phyloP scores from a whole-genome alignment of 768 basidiomycete genomes.

The Termitomyces sp. region DNA sequence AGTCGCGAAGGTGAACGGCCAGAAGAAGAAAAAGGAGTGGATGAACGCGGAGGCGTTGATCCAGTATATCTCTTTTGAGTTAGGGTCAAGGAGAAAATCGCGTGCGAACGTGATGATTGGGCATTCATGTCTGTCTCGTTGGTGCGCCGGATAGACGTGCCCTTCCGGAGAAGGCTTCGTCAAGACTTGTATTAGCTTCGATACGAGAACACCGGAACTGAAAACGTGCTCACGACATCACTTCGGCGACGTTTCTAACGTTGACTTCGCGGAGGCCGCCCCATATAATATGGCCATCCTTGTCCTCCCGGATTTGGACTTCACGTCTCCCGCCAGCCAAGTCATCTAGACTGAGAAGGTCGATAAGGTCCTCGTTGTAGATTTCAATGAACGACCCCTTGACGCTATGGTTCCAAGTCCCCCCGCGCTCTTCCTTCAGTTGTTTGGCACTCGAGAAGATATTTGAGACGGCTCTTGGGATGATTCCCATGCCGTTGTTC shows the following conservation, averaged over 20 bases:
- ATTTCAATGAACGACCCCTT: constrained; percentile 96
- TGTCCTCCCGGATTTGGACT: constrained; percentile 96
- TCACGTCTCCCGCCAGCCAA: constrained; percentile 65
- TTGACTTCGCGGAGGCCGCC: constrained; percentile 89
- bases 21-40: constrained; percentile 71
- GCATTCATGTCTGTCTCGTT: constrained; percentile 99
- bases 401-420: constrained; percentile 72
- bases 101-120: constrained; percentile 96
- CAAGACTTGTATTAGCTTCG: constrained; percentile 8
- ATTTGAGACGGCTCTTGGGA: constrained; percentile 87
- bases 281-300: constrained; percentile 96
- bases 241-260: constrained; percentile 81
- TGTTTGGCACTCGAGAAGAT: constrained; percentile 81
- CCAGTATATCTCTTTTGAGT: constrained; percentile 87
- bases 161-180: constrained; percentile 78
- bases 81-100: constrained; percentile 95
- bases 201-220: constrained; percentile 2
- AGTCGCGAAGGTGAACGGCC: constrained; percentile 77
- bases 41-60: constrained; percentile 61
- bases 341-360: constrained; percentile 80
- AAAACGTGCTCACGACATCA: constrained; percentile 76
- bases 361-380: constrained; percentile 98
- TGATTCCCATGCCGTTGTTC: constrained; percentile 87
- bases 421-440: constrained; percentile 70
- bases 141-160: constrained; percentile 87